Conservation (phyloP, 352 stramenopile genomes). For the Phytophthora pistaciae region DNA sequence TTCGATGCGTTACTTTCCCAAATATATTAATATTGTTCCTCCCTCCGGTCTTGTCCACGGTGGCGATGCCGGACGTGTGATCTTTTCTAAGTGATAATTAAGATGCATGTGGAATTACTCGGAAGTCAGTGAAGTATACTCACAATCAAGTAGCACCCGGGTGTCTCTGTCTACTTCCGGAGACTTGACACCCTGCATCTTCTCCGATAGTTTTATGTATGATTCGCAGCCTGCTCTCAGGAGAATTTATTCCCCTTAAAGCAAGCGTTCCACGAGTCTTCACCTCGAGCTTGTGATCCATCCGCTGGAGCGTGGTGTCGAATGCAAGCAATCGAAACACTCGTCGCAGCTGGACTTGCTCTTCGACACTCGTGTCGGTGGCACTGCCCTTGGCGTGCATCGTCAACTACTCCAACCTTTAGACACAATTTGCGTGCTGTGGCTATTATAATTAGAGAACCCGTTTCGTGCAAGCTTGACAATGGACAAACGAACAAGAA, state of each 20-base stretch:
- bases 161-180: constrained; percentile 32
- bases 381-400: constrained; percentile 35
- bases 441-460: not conserved
- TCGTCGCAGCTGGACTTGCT: constrained; percentile 78
- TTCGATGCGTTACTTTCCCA: too few species aligned
- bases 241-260: not conserved
- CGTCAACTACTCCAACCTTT: not conserved
- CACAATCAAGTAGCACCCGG: too few species aligned
- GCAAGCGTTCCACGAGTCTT: not conserved
- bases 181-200: constrained; percentile 27
- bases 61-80: too few species aligned
- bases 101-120: too few species aligned
- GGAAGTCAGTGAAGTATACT: too few species aligned
- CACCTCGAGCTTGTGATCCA: constrained; percentile 77
- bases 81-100: too few species aligned
- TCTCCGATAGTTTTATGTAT: constrained; percentile 58
- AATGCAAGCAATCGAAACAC: constrained; percentile 79
- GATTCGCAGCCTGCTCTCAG: not conserved
- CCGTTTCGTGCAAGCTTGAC: too few species aligned
- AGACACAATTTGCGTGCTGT: too few species aligned
- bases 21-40: too few species aligned
- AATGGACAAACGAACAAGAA: too few species aligned
- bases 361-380: constrained; percentile 63
- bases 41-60: too few species aligned
- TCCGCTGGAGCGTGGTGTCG: constrained; percentile 61